Conservation (phyloP, 441 rosid genomes). For the Heliophila coronopifolia region DNA sequence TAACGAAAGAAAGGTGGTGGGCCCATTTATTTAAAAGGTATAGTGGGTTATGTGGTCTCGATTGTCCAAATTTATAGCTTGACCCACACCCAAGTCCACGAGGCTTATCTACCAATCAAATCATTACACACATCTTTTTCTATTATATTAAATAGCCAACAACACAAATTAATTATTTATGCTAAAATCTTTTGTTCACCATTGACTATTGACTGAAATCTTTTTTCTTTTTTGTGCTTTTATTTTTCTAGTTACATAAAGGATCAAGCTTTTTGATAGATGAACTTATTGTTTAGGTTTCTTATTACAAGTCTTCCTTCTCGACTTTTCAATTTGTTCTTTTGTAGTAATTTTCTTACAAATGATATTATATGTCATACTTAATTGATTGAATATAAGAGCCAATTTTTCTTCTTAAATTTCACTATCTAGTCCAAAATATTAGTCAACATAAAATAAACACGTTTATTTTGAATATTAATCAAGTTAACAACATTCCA, state of each 20-base stretch:
- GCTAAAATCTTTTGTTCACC: background rate
- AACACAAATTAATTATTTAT: background rate
- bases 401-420: background rate
- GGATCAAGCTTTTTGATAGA: background rate
- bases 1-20: conserved; percentile 12
- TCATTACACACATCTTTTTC: conserved; percentile 10
- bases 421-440: background rate
- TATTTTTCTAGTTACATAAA: background rate
- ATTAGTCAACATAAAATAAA: background rate
- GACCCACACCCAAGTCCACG: conserved; percentile 29
- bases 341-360: background rate
- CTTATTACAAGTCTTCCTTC: conserved; percentile 13
- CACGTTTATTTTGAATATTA: conserved; percentile 1
- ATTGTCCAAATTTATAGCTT: conserved; percentile 16
- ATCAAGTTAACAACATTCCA: background rate
- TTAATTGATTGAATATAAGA: background rate
- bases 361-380: background rate
- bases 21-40: conserved; percentile 11
- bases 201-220: conserved; percentile 19
- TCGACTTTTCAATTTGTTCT: conserved; percentile 3
- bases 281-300: background rate
- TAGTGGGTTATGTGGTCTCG: conserved; percentile 22
- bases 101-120: conserved; percentile 2
- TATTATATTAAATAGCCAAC: background rate
- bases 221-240: background rate